phyloP scores from a whole-genome alignment of 176 grass and related monocot genomes.

The Dactylis glomerata region DNA sequence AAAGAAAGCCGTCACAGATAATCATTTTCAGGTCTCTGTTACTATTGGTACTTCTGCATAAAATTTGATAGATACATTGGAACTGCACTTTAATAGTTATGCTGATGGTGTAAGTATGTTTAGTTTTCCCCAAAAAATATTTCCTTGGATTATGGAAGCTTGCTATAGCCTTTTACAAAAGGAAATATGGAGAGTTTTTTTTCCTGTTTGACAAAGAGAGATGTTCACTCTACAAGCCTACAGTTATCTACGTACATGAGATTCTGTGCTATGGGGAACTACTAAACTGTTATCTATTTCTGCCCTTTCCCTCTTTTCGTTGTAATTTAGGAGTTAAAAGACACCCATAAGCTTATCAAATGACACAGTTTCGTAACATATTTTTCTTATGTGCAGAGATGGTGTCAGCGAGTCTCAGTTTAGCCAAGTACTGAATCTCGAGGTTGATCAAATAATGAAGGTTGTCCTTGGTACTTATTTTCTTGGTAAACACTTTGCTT shows the following conservation, averaged over 20 bases:
- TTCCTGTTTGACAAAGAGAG: background rate
- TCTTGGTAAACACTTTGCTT: background rate
- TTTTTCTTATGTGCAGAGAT: constrained; percentile 51
- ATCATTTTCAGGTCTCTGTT: constrained; percentile 67
- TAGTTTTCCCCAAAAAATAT: background rate
- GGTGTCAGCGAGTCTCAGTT: constrained; percentile 94
- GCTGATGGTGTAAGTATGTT: background rate
- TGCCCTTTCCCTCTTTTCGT: background rate
- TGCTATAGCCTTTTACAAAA: background rate
- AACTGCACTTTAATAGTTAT: background rate
- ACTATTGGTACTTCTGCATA: background rate
- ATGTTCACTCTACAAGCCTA: background rate
- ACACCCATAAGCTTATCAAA: background rate
- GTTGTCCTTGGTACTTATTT: constrained; percentile 29
- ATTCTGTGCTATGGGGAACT: background rate
- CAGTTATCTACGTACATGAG: background rate
- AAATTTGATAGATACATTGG: background rate
- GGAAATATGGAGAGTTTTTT: background rate
- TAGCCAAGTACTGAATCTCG: constrained; percentile 79
- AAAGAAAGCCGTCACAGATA: constrained; percentile 56
- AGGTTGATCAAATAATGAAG: constrained; percentile 93
- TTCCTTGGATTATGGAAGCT: background rate
- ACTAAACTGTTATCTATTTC: background rate
- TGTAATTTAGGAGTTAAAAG: background rate
- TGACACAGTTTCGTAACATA: background rate